These are phyloP conservation scores for Atkinsonella texensis DNA, from an alignment of 2,329 filamentous ascomycete species.

Conservation along the genomic window DNA sequence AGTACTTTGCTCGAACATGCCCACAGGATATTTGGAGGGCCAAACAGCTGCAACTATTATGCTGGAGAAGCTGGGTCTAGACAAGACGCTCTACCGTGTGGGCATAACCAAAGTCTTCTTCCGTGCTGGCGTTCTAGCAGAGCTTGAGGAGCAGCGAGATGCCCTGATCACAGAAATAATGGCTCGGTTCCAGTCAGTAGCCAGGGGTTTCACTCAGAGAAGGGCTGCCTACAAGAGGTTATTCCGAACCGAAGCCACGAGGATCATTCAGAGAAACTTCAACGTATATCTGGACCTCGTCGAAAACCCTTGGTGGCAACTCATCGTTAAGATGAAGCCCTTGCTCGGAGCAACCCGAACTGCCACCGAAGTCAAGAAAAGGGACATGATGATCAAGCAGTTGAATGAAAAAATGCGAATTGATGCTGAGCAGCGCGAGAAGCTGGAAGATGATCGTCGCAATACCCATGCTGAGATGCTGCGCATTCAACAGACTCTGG, in stretches of 20 bases:
- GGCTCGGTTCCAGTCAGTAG: slow-evolving; percentile 81
- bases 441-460: slow-evolving; percentile 81
- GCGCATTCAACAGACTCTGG: slow-evolving; percentile 82
- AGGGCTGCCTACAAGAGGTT: slow-evolving; percentile 84
- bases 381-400: slow-evolving; percentile 84
- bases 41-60: slow-evolving; percentile 77
- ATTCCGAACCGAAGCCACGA: slow-evolving; percentile 86
- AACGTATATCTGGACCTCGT: slow-evolving; percentile 82
- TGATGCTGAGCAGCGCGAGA: slow-evolving; percentile 62
- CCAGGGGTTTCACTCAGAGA: slow-evolving; percentile 79
- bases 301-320: slow-evolving; percentile 92
- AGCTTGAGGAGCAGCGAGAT: slow-evolving; percentile 92
- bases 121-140: slow-evolving; percentile 85
- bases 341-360: slow-evolving; percentile 85
- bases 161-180: slow-evolving; percentile 89
- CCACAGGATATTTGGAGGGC: slow-evolving; percentile 82
- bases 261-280: slow-evolving; percentile 92
- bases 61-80: slow-evolving; percentile 77
- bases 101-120: slow-evolving; percentile 98
- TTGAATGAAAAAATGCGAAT: slow-evolving; percentile 73
- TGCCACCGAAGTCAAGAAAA: slow-evolving; percentile 84
- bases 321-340: slow-evolving; percentile 91
- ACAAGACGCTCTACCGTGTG: slow-evolving; percentile 79
- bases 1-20: slow-evolving; percentile 79
- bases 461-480: slow-evolving; percentile 79